Evolutionary conservation across 352 stramenopile genomes (phyloP), one percentile per base, ranked within the genome.

Genomic region (Globisporangium barbulae): DNA sequence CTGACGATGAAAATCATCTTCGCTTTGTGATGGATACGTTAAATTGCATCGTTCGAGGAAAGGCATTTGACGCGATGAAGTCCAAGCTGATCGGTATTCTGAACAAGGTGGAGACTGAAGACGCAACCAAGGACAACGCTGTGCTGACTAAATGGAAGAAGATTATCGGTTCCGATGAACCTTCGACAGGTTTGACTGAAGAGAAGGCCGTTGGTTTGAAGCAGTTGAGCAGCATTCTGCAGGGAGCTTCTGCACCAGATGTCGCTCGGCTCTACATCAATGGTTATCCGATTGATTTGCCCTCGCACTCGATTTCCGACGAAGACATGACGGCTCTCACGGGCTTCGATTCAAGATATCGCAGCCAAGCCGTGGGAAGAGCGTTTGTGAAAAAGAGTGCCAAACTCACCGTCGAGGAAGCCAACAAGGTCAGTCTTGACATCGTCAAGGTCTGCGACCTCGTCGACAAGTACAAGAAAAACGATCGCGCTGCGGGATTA

Each of bases 391-490:
- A 90, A 45, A 75, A 79, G 35, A 86, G 70, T 60, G 65, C 58
- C 13, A 74, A 72, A 19, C 67, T 90, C 53, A 84, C 69, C 5
- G 59, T 63, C 7, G 70, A 79, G 13, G 71, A 89, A 35, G 84
- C 86, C 17, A 80, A 87, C 53, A 65, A 58, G 2, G 59, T 86
- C n/a, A 93, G 86, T 61, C 84, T 89, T 53, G 70, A 69, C 31
- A 81, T 95, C 45, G 73, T 92, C 54, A 89, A 90, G 60, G 88
- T 85, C 5, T 89, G 89, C 44, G 89, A 78, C 4, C 78, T 93
- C 21, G 73, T 96, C 22, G 88, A 96, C 53, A 79, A 85, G 53
- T 91, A 93, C 52, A 69, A 87, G 31, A 75, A 82, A 56, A 78
- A 71, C 5, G 64, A 76, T 44, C 81, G 84, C 10, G 73, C 68